Base-by-base conservation (phyloP, 257 asterid genomes). In the Eustoma russellianum region DNA sequence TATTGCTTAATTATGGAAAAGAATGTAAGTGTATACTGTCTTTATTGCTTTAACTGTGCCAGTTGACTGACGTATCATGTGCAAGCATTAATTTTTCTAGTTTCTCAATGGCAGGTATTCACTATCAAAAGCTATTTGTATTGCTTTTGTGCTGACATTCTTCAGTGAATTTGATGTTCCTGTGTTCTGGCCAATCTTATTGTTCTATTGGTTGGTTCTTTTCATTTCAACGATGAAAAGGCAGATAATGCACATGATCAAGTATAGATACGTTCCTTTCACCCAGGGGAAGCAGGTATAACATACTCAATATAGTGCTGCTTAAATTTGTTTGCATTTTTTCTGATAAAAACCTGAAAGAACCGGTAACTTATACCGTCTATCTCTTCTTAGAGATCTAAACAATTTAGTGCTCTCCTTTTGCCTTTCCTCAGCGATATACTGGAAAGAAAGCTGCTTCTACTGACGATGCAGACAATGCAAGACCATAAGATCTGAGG, bases 231-330 rank as follows among this genome's bases (percentile, higher is more conserved):
- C 98, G 8, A 91, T 91, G 98, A 91, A 85, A 82, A 82, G 95
- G 86, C 98, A 91, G 66, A 84, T 91, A 73, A 80, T 87, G 95
- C 98, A 91, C 76, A 91, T 91, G 98, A 62, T 91, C 43, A 91
- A 84, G 61, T 91, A 91, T 63, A 82, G 73, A 73, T 91, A 91
- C 57, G 97, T 91, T 46, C 98, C 98, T 33, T 84, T 91, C 78
- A 84, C 98, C 18, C 63, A 81, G 19, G 98, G 98, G 65, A 91
- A 91, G 79, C 95, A 84, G 96, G 98, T 87, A 66, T 17, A 46
- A 24, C 10, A 17, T 17, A 40, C 38, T 9, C 48, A 38, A 6
- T 53, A 53, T 11, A 53, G 28, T 52, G 33, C 3, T 24, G 2
- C 30, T 24, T 24, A 24, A 24, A 0, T 24, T 24, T 24, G 30